Conservation (phyloP, 345 rosid genomes). For the Alliaria petiolata region DNA sequence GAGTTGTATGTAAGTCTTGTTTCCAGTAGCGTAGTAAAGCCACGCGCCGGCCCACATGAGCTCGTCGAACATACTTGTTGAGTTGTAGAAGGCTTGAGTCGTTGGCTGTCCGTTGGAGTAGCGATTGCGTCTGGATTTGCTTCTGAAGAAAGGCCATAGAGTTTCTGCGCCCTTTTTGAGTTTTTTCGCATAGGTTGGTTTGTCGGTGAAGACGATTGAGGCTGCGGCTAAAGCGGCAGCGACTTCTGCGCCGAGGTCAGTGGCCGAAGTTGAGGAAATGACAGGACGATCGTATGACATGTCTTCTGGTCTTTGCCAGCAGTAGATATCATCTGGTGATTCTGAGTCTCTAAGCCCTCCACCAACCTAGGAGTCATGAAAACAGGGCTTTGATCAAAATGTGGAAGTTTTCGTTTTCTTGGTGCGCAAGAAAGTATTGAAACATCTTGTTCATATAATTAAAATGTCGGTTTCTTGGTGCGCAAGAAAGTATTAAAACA, state of each 20-base stretch:
- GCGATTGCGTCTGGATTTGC: constrained; percentile 32
- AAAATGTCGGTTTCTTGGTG: background rate
- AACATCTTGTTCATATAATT: background rate
- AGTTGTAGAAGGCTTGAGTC: constrained; percentile 58
- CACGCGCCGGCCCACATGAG: constrained; percentile 85
- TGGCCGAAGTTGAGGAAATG: constrained; percentile 34
- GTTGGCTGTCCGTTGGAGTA: constrained; percentile 46
- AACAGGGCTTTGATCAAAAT: background rate
- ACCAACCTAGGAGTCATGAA: constrained; percentile 51
- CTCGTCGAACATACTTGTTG: constrained; percentile 72
- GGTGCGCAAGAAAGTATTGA: background rate
- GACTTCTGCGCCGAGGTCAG: constrained; percentile 76
- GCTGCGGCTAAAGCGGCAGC: constrained; percentile 78
- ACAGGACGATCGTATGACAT: constrained; percentile 64
- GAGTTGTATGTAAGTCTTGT: constrained; percentile 42
- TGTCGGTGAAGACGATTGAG: constrained; percentile 65
- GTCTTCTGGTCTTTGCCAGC: constrained; percentile 86
- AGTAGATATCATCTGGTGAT: constrained; percentile 68
- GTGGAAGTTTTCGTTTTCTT: background rate
- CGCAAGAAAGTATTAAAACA: too few species aligned
- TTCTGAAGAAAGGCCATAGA: constrained; percentile 58
- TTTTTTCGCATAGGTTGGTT: constrained; percentile 46
- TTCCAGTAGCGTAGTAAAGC: constrained; percentile 89
- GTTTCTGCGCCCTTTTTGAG: constrained; percentile 60
- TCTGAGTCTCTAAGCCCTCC: constrained; percentile 47